Base-by-base conservation (phyloP, 768 basidiomycete genomes). In the Termitomyces sp. region DNA sequence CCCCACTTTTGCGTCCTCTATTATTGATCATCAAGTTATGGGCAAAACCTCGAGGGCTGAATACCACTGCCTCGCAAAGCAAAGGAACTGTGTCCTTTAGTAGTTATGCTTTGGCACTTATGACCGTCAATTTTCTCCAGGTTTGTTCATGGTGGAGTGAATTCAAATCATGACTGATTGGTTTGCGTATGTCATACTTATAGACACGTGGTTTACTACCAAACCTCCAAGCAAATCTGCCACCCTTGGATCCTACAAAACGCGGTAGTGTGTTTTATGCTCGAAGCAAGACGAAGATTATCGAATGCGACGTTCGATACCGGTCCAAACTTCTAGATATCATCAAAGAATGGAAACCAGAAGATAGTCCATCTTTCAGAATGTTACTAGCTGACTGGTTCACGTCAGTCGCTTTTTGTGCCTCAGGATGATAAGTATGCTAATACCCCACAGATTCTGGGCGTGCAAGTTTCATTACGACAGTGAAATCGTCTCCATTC, bases 91-190 rank as follows among this genome's bases (percentile, higher is more conserved):
- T 62, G 4, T 78, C 78, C 2, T 85, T 87, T 64, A 86, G 81
- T 59, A 87, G 84, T 60, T 88, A 87, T 67, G 75, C 84, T 1
- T 66, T 85, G 24, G 72, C 77, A 10, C 65, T 88, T 62, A 86
- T 88, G 85, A 79, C 80, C 0, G 76, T 88, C 39, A 80, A 72
- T 0, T 80, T 80, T 58, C 66, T 86, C 4, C 87, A 88, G 72
- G 85, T 83, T 47, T 29, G 16, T 20, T 26, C 58, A 20, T 29
- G 53, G 39, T 37, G 28, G 9, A 16, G 3, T 24, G 1, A 48
- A 26, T 24, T 36, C 29, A 18, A 18, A 0, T 51, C 13, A 42
- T 28, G n/a, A 44, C 8, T 24, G 18, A 41, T 42, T 41, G 51
- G 24, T 26, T 22, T 18, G 34, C 22, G 16, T 16, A 12, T 12